Conservation (phyloP, 805 yeast genomes). For the Starmerella stigmatis region DNA sequence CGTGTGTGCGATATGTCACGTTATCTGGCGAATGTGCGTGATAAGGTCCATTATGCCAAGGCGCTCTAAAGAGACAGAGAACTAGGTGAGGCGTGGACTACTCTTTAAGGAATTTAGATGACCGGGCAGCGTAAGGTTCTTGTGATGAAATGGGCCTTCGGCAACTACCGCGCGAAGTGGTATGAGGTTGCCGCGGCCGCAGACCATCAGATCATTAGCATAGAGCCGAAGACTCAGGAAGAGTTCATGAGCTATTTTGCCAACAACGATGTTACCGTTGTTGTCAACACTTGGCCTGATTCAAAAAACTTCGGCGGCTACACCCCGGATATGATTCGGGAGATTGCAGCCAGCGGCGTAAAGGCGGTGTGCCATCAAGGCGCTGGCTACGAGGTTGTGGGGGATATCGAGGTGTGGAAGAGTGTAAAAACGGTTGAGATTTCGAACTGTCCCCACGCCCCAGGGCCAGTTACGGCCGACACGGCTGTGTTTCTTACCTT, state of each 20-base stretch:
- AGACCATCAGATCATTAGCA: conserved; percentile 14
- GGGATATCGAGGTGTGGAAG: conserved; percentile 37
- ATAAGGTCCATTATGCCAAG: background rate
- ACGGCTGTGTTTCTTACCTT: conserved; percentile 41
- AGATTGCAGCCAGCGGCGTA: conserved; percentile 20
- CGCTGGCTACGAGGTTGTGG: conserved; percentile 50
- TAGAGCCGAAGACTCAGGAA: conserved; percentile 15
- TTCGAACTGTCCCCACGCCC: conserved; percentile 45
- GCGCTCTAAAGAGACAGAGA: too few relatives aligned
- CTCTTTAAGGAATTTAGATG: too few relatives aligned
- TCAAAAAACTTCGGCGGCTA: conserved; percentile 22
- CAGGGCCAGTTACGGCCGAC: conserved; percentile 48
- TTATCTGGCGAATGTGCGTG: background rate
- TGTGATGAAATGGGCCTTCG: conserved; percentile 11
- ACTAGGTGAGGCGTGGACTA: too few relatives aligned
- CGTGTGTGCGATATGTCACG: background rate
- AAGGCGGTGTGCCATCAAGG: conserved; percentile 40
- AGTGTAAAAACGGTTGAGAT: conserved; percentile 35
- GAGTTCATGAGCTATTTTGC: conserved; percentile 17
- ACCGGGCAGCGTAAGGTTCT: conserved; percentile 5
- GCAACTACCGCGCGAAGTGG: conserved; percentile 3
- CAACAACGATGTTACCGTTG: conserved; percentile 18
- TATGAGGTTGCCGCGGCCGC: conserved; percentile 9
- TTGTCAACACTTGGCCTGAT: conserved; percentile 22
- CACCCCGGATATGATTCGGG: conserved; percentile 19